phyloP scores from a whole-genome alignment of 179 eudicot species.

The Sideroxylon spinosum region DNA sequence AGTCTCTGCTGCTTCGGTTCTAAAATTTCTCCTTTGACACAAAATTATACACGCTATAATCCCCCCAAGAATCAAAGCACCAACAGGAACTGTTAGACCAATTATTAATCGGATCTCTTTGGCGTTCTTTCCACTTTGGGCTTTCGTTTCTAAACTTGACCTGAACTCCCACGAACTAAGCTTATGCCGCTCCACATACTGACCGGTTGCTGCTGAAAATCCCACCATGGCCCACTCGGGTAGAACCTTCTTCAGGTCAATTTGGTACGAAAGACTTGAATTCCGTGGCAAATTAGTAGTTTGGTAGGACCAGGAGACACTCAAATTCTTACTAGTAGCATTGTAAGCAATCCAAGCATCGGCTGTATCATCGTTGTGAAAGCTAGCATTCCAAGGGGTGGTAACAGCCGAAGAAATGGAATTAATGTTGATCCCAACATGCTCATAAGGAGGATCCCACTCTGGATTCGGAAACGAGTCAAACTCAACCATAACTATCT shows the following conservation, averaged over 20 bases:
- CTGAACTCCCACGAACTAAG: slow-evolving; percentile 39
- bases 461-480: slow-evolving; percentile 30
- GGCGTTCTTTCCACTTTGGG: neutral
- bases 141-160: slow-evolving; percentile 28
- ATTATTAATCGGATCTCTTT: slow-evolving; percentile 13
- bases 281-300: slow-evolving; percentile 11
- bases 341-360: slow-evolving; percentile 46
- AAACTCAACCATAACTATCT: slow-evolving; percentile 38
- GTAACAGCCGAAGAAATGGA: slow-evolving; percentile 27
- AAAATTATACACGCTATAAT: slow-evolving; percentile 3
- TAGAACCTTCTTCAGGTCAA: slow-evolving; percentile 28
- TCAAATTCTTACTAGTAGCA: slow-evolving; percentile 31
- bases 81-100: slow-evolving; percentile 20
- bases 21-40: slow-evolving; percentile 5
- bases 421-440: slow-evolving; percentile 51
- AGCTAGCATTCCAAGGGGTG: slow-evolving; percentile 41
- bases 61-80: slow-evolving; percentile 9
- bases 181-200: slow-evolving; percentile 19
- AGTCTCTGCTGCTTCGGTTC: slow-evolving; percentile 12
- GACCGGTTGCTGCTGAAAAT: slow-evolving; percentile 38
- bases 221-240: slow-evolving; percentile 37
- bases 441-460: slow-evolving; percentile 46
- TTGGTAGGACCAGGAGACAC: slow-evolving; percentile 35
- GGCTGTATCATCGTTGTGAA: slow-evolving; percentile 33
- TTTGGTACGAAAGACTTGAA: slow-evolving; percentile 31